Evolutionary conservation across 83 land plant species (phyloP).

Genomic region (Diphasiastrum complanatum): DNA sequence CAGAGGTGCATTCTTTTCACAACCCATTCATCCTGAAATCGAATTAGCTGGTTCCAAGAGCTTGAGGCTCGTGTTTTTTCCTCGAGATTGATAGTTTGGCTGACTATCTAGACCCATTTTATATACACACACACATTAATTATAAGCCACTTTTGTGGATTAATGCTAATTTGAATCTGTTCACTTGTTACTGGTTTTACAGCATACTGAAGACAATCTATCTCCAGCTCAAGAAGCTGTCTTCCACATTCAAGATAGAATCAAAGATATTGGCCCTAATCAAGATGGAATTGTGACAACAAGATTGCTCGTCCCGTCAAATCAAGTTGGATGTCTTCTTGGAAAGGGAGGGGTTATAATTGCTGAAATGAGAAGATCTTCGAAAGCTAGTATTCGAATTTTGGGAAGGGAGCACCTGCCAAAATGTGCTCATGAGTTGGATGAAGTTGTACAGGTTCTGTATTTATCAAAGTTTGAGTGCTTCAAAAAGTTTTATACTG

Average conservation of each 20-base stretch:
- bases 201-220: conserved; percentile 39
- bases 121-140: too few relatives aligned
- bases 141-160: too few relatives aligned
- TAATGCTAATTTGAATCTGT: too few relatives aligned
- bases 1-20: conserved; percentile 25
- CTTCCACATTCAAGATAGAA: conserved; percentile 27
- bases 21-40: conserved; percentile 15
- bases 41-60: background rate
- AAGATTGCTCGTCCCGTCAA: conserved; percentile 46
- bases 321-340: conserved; percentile 52
- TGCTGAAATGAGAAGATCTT: conserved; percentile 41
- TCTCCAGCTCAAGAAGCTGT: conserved; percentile 41
- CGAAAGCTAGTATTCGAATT: conserved; percentile 53
- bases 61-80: conserved; percentile 1
- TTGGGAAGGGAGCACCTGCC: conserved; percentile 48
- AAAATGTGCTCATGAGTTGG: conserved; percentile 44
- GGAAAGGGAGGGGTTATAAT: conserved; percentile 57
- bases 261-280: conserved; percentile 23
- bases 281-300: conserved; percentile 25
- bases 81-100: background rate
- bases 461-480: background rate
- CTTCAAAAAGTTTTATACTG: too few relatives aligned
- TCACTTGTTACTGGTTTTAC: too few relatives aligned
- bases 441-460: conserved; percentile 60
- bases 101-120: too few relatives aligned